Evolutionary conservation across 495 filamentous ascomycete genomes (phyloP).

Genomic region (Penicillium silybi): DNA sequence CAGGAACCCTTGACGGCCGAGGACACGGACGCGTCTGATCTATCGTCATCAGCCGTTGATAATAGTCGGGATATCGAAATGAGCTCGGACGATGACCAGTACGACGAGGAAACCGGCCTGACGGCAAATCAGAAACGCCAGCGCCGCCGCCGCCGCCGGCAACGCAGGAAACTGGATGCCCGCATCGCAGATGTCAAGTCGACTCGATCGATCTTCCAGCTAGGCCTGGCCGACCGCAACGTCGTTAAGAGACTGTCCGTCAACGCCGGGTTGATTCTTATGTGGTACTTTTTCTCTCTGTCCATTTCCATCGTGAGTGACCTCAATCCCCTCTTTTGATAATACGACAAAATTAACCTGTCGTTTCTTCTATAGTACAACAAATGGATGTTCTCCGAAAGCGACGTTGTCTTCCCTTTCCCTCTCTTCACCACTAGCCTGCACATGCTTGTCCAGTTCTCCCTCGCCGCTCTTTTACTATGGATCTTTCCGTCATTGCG

Average conservation of each 20-base stretch:
- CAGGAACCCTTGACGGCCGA: slow-evolving; percentile 34
- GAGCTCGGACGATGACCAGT: slow-evolving; percentile 66
- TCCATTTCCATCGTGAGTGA: slow-evolving; percentile 85
- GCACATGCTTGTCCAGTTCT: slow-evolving; percentile 97
- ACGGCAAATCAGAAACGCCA: slow-evolving; percentile 66
- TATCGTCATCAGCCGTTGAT: slow-evolving; percentile 46
- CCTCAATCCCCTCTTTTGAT: not conserved
- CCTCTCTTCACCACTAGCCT: slow-evolving; percentile 93
- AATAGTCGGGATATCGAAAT: slow-evolving; percentile 58
- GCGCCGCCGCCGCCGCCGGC: slow-evolving; percentile 58
- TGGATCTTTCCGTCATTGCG: slow-evolving; percentile 81
- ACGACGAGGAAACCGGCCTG: slow-evolving; percentile 87
- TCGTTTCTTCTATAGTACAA: slow-evolving; percentile 65
- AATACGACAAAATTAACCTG: not conserved
- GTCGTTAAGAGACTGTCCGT: slow-evolving; percentile 63
- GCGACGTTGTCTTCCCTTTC: slow-evolving; percentile 84
- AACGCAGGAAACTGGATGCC: slow-evolving; percentile 70
- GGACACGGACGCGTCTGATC: slow-evolving; percentile 45
- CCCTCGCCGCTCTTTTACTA: slow-evolving; percentile 72
- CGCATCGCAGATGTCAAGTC: slow-evolving; percentile 56
- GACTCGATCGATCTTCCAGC: slow-evolving; percentile 35
- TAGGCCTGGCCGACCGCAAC: slow-evolving; percentile 55
- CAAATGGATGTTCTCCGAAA: slow-evolving; percentile 98
- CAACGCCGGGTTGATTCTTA: slow-evolving; percentile 71
- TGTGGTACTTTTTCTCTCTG: slow-evolving; percentile 95